Evolutionary conservation across 208 protist species (phyloP).

Genomic region (Phytomonas serpens): DNA sequence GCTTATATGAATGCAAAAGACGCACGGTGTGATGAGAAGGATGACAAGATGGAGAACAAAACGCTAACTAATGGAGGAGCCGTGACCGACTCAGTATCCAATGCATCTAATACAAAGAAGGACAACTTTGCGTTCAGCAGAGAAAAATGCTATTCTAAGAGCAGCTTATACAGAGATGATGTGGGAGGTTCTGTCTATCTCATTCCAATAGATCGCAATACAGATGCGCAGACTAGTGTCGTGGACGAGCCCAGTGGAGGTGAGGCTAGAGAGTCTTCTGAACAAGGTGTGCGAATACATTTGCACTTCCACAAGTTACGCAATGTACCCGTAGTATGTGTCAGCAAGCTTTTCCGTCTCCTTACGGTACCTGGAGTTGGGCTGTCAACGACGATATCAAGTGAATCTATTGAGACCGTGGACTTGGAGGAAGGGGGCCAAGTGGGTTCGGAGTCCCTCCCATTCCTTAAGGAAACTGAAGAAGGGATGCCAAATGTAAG

Average conservation of each 20-base stretch:
- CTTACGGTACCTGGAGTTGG: conserved; percentile 25
- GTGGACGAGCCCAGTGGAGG: not conserved
- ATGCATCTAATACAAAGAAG: not conserved
- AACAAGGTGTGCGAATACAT: conserved; percentile 35
- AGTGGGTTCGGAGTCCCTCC: not conserved
- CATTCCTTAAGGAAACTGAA: not conserved
- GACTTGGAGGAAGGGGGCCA: not conserved
- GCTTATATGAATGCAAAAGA: conserved; percentile 13
- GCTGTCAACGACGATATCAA: not conserved
- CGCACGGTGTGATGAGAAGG: not conserved
- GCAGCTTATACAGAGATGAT: conserved; percentile 19
- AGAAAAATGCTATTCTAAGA: conserved; percentile 1
- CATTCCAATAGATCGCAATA: conserved; percentile 11
- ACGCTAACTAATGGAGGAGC: not conserved
- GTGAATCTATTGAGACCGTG: not conserved
- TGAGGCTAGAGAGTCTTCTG: conserved; percentile 7
- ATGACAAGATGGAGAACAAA: conserved; percentile 6
- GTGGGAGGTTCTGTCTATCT: conserved; percentile 27
- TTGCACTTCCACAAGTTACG: conserved; percentile 35
- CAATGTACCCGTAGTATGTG: conserved; percentile 34
- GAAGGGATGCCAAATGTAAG: not conserved
- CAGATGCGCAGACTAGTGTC: not conserved
- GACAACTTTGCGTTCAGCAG: not conserved
- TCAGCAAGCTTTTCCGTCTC: conserved; percentile 54
- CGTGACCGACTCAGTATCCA: conserved; percentile 1